Evolutionary conservation across 148 eudicot species (phyloP), one percentile per base, ranked within the genome.

Genomic region (Diospyros lotus): DNA sequence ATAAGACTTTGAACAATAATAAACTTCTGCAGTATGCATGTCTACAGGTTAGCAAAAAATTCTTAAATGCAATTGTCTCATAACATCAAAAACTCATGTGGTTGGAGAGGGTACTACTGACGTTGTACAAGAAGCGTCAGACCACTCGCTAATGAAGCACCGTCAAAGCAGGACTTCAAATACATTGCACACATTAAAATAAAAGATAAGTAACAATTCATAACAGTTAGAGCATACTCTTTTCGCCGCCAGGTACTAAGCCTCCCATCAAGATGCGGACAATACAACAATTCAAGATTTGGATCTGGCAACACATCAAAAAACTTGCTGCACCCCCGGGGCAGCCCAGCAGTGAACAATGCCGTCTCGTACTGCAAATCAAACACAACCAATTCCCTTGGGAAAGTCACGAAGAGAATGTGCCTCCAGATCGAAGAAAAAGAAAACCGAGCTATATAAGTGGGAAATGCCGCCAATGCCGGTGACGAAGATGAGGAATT

Each of bases 331-430:
- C 82, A 78, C 0, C 99, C 93, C 50, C 98, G 80, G 0, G 97
- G 98, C 89, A 93, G 79, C 18, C 84, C 86, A 0, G 84, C 82
- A 0, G 74, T 69, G 39, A 76, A 88, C 82, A 96, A 79, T 8
- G 88, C 81, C 54, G 88, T 83, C 79, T 88, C 88, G 42, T 93
- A 96, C 67, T 89, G 87, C 83, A 96, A 77, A 85, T 96, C 99
- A 80, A 84, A 96, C 81, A 91, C 94, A 46, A 96, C 91, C 80
- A 96, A 42, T 81, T 96, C 99, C 82, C 97, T 92, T 5, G 99
- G 99, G 52, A 96, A 96, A 9, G 84, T 85, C 18, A 86, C 89
- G 28, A 86, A 89, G 74, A 93, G 60, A 28, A 96, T 79, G 67
- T 96, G 89, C 83, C 83, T 87, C 99, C 97, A 96, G 44, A 83